Percentiles rank a stretch among this genome's conserved stretches.
Evolutionary conservation across 2,329 filamentous ascomycete species (phyloP).

Genomic region (Fusarium gaditjirri): DNA sequence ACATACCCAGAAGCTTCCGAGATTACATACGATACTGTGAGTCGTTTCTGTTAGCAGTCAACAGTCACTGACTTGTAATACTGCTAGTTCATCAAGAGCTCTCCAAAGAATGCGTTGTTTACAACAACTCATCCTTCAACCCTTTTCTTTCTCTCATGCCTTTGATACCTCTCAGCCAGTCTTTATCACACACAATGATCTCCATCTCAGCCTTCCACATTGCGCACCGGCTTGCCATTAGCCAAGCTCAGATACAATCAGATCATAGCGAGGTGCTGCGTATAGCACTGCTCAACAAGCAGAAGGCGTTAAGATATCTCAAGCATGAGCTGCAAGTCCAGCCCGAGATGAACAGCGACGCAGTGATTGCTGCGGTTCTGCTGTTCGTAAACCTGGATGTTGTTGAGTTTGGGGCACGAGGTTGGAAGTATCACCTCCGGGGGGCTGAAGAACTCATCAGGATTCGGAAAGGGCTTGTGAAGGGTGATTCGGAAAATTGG

Average conservation of each 20-base stretch:
- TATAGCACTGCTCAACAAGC: not conserved
- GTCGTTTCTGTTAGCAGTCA: too few species aligned
- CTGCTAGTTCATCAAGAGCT: not conserved
- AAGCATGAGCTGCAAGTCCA: not conserved
- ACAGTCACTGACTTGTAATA: too few species aligned
- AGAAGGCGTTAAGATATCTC: fast-evolving
- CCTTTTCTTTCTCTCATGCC: not conserved
- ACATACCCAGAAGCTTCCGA: not conserved
- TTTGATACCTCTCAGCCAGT: not conserved
- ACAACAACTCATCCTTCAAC: not conserved
- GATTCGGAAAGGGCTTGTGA: not conserved
- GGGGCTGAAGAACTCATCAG: not conserved
- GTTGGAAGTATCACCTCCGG: not conserved
- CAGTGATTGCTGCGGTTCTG: fast-evolving
- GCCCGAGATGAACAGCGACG: fast-evolving
- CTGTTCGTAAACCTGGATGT: not conserved
- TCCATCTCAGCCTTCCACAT: not conserved
- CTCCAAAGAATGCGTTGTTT: not conserved
- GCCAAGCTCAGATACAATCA: not conserved
- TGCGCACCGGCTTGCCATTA: fast-evolving
- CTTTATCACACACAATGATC: not conserved
- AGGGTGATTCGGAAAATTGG: fast-evolving
- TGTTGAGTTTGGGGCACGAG: fast-evolving
- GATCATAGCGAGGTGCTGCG: fast-evolving
- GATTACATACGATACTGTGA: not conserved